Evolutionary conservation across 2,329 filamentous ascomycete genomes (phyloP).

Genomic region (Parasarocladium wereldwijsianum): DNA sequence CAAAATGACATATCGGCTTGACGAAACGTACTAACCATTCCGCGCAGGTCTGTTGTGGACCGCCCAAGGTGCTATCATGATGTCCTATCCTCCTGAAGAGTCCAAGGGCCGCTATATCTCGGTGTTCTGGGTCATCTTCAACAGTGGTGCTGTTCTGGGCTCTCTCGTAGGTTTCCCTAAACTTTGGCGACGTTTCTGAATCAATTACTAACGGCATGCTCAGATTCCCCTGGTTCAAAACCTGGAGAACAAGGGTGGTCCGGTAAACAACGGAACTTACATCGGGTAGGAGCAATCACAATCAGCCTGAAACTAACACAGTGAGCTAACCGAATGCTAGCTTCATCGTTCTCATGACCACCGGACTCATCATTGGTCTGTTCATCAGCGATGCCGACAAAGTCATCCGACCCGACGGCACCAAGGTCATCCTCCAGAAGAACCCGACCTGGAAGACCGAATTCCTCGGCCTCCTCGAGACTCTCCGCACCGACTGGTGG

Average conservation of each 20-base stretch:
- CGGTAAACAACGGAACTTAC: conserved; percentile 59
- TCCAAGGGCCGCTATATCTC: conserved; percentile 82
- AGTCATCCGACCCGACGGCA: conserved; percentile 63
- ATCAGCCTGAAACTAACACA: too few relatives aligned
- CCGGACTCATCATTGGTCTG: conserved; percentile 56
- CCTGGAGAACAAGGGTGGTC: conserved; percentile 38
- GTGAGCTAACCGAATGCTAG: too few relatives aligned
- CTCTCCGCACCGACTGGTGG: conserved; percentile 54
- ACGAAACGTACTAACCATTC: background rate
- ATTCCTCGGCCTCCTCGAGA: conserved; percentile 60
- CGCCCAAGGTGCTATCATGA: conserved; percentile 75
- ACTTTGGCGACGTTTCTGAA: background rate
- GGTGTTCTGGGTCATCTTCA: conserved; percentile 87
- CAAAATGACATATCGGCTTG: too few relatives aligned
- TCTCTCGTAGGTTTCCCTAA: conserved; percentile 31
- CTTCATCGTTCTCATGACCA: conserved; percentile 70
- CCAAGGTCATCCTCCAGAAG: conserved; percentile 75
- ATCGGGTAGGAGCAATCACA: too few relatives aligned
- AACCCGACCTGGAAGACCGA: conserved; percentile 78
- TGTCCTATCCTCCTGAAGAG: conserved; percentile 70
- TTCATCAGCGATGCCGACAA: conserved; percentile 56
- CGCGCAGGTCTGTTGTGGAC: conserved; percentile 64
- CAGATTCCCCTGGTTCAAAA: conserved; percentile 60
- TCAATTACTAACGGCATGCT: conserved; percentile 4
- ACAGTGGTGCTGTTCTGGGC: conserved; percentile 78